Conservation (phyloP, 2,329 filamentous ascomycete genomes). For the Cordyceps sp. region DNA sequence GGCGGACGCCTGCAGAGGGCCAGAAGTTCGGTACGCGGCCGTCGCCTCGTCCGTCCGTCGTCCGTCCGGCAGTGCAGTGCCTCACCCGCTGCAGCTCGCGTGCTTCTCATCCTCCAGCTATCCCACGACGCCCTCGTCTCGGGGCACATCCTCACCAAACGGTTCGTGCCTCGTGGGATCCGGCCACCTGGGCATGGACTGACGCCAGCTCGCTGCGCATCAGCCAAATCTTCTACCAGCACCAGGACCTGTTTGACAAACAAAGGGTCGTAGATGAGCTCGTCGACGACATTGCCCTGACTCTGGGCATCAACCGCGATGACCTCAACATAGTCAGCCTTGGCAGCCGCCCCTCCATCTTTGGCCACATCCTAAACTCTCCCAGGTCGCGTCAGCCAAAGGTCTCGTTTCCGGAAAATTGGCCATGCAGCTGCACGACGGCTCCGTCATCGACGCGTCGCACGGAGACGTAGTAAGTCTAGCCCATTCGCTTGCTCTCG, state of each 20-base stretch:
- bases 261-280: conserved; percentile 55
- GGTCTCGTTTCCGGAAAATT: conserved; percentile 50
- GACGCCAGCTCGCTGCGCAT: not conserved
- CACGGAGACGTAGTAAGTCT: conserved; percentile 13
- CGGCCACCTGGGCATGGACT: not conserved
- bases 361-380: conserved; percentile 4
- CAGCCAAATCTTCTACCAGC: conserved; percentile 68
- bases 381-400: conserved; percentile 55
- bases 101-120: conserved; percentile 41
- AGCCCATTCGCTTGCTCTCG: too few species aligned
- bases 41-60: too few species aligned
- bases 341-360: not conserved
- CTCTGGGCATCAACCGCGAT: conserved; percentile 45
- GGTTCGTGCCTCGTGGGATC: conserved; percentile 20
- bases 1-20: conserved; percentile 26
- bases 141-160: conserved; percentile 41
- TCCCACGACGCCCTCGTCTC: conserved; percentile 41
- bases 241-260: conserved; percentile 52
- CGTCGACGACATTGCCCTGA: conserved; percentile 58
- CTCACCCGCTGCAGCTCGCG: conserved; percentile 23
- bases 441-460: conserved; percentile 17
- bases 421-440: conserved; percentile 25
- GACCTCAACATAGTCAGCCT: conserved; percentile 51
- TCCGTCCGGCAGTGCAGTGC: not conserved
- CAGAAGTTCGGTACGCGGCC: conserved; percentile 31